phyloP scores from a whole-genome alignment of 371 early-diverging fungal genomes.

The Mucor velutinosus region DNA sequence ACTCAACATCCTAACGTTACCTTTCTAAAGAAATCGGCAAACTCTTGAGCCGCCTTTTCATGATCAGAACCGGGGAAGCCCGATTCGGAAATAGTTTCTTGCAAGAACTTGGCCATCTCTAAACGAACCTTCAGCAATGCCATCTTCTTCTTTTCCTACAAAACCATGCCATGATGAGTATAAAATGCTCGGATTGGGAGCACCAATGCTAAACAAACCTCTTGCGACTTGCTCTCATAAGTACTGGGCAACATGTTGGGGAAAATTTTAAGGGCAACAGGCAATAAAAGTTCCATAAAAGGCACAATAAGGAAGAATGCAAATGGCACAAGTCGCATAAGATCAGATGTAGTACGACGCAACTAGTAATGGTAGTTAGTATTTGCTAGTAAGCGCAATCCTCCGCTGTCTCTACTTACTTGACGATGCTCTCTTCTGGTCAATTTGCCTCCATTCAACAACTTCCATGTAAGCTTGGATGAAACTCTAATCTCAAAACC shows the following conservation, averaged over 20 bases:
- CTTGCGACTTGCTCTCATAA: constrained; percentile 88
- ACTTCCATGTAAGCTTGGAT: constrained; percentile 74
- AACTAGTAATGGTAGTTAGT: constrained; percentile 45
- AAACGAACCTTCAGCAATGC: constrained; percentile 86
- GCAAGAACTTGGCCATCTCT: constrained; percentile 94
- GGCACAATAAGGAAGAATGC: constrained; percentile 91
- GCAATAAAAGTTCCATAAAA: constrained; percentile 92
- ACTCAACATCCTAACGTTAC: constrained; percentile 35
- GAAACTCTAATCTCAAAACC: constrained; percentile 90
- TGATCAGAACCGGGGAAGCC: constrained; percentile 62
- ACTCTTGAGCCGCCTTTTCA: constrained; percentile 74
- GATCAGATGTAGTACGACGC: constrained; percentile 84
- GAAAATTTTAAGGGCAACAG: constrained; percentile 91
- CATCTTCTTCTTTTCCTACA: constrained; percentile 88
- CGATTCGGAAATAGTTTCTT: constrained; percentile 93
- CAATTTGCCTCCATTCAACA: constrained; percentile 78
- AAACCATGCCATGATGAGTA: background rate
- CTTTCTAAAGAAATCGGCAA: constrained; percentile 80
- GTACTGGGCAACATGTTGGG: constrained; percentile 97
- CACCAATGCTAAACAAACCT: constrained; percentile 32
- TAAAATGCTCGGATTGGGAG: background rate
- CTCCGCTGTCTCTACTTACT: constrained; percentile 31
- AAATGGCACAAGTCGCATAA: constrained; percentile 91
- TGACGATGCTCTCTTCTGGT: constrained; percentile 92
- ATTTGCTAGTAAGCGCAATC: background rate